phyloP scores from a whole-genome alignment of 164 flowering plant species.

The Nymphaea colorata region DNA sequence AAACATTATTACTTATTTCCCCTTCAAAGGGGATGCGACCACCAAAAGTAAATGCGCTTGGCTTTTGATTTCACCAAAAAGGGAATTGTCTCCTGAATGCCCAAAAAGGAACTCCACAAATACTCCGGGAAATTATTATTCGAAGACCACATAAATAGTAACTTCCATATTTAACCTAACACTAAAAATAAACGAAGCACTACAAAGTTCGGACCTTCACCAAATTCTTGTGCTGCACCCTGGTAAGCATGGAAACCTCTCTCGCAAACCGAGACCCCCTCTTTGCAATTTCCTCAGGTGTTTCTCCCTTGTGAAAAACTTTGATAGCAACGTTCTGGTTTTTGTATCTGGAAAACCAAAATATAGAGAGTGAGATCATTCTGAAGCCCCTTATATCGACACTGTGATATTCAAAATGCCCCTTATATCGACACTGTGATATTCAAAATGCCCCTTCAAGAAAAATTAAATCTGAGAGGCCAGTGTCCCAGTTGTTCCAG shows the following conservation, averaged over 20 bases:
- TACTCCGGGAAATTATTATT: neutral
- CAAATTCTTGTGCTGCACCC: constrained; percentile 89
- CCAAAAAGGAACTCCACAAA: neutral
- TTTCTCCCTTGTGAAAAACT: constrained; percentile 69
- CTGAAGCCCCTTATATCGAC: neutral
- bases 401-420: no score
- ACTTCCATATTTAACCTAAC: neutral
- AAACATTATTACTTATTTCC: no score
- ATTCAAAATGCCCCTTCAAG: no score
- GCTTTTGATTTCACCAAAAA: neutral
- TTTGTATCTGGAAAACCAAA: constrained; percentile 36
- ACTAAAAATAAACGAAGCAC: neutral
- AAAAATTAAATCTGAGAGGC: no score
- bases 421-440: no score
- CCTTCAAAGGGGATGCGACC: neutral
- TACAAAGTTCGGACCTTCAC: constrained; percentile 52
- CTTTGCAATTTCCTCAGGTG: constrained; percentile 70
- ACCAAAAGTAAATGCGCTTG: neutral
- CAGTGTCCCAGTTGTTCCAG: no score
- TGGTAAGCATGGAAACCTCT: constrained; percentile 84
- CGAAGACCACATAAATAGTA: neutral
- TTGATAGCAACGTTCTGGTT: constrained; percentile 92
- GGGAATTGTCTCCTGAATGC: neutral
- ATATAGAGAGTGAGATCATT: neutral
- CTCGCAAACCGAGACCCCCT: constrained; percentile 64